phyloP scores from a whole-genome alignment of 2,329 filamentous ascomycete genomes.

The Furcasterigmium sp. region DNA sequence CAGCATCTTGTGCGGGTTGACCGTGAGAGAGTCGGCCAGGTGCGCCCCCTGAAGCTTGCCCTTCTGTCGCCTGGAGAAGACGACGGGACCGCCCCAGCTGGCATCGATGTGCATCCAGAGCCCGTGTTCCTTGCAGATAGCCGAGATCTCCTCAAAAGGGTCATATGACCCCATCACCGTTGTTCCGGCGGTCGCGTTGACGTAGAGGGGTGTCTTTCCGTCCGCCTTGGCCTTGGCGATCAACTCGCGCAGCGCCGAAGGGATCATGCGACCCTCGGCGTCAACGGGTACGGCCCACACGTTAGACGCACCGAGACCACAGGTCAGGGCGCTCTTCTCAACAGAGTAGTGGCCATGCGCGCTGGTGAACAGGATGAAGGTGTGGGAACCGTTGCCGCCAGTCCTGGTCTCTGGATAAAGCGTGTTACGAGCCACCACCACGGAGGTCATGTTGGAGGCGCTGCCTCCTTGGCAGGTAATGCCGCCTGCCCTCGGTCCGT shows the following conservation, averaged over 20 bases:
- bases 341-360: constrained; percentile 91
- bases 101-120: constrained; percentile 94
- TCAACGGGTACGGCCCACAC: constrained; percentile 76
- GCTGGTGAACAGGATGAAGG: constrained; percentile 83
- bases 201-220: constrained; percentile 82
- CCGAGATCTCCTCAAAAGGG: constrained; percentile 64
- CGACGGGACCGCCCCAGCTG: constrained; percentile 81
- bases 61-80: constrained; percentile 65
- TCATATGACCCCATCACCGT: constrained; percentile 91
- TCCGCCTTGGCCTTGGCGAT: constrained; percentile 56
- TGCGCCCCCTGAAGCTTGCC: constrained; percentile 64
- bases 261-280: constrained; percentile 63
- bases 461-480: constrained; percentile 78
- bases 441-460: constrained; percentile 77
- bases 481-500: constrained; percentile 64
- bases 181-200: constrained; percentile 92
- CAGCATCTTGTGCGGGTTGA: constrained; percentile 98
- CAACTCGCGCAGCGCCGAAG: constrained; percentile 56
- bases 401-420: constrained; percentile 75
- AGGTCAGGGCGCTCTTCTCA: constrained; percentile 89
- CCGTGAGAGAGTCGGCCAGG: constrained; percentile 73
- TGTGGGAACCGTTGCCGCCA: constrained; percentile 57
- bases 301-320: constrained; percentile 71
- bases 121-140: constrained; percentile 63
- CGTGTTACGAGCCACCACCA: constrained; percentile 82